Evolutionary conservation across 2,329 filamentous ascomycete species (phyloP), one percentile per base, ranked within the genome.

Genomic region (Bisporella sp.): DNA sequence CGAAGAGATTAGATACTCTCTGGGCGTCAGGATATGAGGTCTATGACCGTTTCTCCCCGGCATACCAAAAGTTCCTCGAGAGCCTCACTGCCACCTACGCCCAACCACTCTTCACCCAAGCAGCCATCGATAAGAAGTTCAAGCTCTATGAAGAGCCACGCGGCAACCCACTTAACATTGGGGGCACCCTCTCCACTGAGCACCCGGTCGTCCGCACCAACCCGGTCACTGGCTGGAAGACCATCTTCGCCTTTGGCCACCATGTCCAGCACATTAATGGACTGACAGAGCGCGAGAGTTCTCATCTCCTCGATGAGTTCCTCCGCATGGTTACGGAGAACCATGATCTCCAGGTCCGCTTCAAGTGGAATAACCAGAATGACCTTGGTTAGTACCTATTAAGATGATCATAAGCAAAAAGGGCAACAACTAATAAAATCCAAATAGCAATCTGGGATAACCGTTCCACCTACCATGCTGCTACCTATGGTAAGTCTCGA

Each of bases 1-100:
- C 6, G 31, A 13, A 29, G 6, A 39, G n/a, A 30, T 12, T 29
- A 45, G 43, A 45, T 32, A 45, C 43, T 45, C 66, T 77, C 5
- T 77, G 73, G 73, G 72, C 74, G 46, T 71, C 79, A 0, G 81
- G 79, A 0, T 85, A 85, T 60, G 81, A 85, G 57, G 66, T 84
- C 9, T 86, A 84, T 59, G 82, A 86, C 59, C 75, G 79, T 31
- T 71, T 87, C 51, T 81, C 77, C 4, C 68, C 70, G 3, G 68
- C 76, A 0, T 77, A 78, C 48, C 78, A 77, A 51, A 67, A 67
- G 31, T 83, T 84, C 63, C 70, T 84, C 31, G 80, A 84, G 49
- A 65, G 67, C 0, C 65, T 84, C 12, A 84, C 78, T 0, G 81
- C 74, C 2, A 79, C 75, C 69, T 75, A 73, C 54, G 73, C 71